Base-by-base conservation (phyloP, 2,329 filamentous ascomycete species). In the Amphichorda felina region DNA sequence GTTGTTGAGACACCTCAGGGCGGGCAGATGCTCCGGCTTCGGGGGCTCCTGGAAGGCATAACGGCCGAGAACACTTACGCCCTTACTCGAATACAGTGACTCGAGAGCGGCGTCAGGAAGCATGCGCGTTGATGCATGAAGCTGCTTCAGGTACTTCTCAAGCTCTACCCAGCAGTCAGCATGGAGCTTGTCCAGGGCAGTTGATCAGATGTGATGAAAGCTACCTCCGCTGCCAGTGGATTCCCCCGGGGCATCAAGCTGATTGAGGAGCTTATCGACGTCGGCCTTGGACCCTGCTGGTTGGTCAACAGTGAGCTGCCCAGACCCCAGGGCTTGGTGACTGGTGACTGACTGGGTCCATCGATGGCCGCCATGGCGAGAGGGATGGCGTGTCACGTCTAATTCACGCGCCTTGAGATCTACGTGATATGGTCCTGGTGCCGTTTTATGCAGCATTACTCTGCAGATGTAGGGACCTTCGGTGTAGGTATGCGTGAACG, bases 1-100 rank as follows among this genome's bases (percentile, higher is more conserved):
- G 17, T 39, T 39, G 38, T 39, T 39, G n/a, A 39, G 30, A 15
- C 38, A 39, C 18, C 34, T 21, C 33, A 39, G 26, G 16, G 38
- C 38, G 17, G 38, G 38, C 9, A 36, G 17, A 14, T 39, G 38
- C 30, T 36, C 34, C 16, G 38, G 38, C 6, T 28, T 19, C 4
- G 33, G 29, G 15, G 18, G 9, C 10, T 36, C 34, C 15, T 33
- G 22, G 18, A 39, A 39, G 22, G 25, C 38, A 36, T 39, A 29
- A 7, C 8, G 34, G 5, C 38, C 38, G 10, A 39, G n/a, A 10
- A 36, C 22, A 8, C 34, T 19, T n/a, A 39, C 30, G 2, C 33
- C 38, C 14, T 30, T n/a, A 16, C 29, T 39, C 9, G 34, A 32
- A 17, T 28, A 39, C n/a, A 39, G 30, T 6, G 38, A 19, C 24